Conservation (phyloP, 108 stramenopile species). For the Pseudonitzschia delicatissima region DNA sequence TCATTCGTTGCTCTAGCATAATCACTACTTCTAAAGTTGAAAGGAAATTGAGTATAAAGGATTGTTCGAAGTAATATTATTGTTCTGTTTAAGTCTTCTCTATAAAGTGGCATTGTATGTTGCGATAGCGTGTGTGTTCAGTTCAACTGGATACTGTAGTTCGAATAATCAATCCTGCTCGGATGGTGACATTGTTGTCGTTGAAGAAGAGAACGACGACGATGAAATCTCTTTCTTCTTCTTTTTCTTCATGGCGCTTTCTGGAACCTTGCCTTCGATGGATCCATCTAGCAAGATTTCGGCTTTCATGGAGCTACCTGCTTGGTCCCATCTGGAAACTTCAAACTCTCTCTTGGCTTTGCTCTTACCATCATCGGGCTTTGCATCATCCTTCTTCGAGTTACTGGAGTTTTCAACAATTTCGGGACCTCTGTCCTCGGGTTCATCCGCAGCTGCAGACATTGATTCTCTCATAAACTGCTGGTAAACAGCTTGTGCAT, state of each 20-base stretch:
- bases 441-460: conserved; percentile 25
- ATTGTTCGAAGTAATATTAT: too few relatives aligned
- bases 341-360: conserved; percentile 51
- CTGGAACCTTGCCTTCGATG: conserved; percentile 64
- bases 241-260: conserved; percentile 43
- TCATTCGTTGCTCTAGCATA: too few relatives aligned
- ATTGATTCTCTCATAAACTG: conserved; percentile 72
- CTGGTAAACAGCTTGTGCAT: conserved; percentile 67
- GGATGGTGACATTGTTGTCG: conserved; percentile 5
- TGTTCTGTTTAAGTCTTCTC: too few relatives aligned
- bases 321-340: conserved; percentile 58
- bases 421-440: conserved; percentile 19
- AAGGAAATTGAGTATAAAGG: too few relatives aligned
- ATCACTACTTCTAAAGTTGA: too few relatives aligned
- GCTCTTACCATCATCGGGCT: not conserved
- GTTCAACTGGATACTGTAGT: too few relatives aligned
- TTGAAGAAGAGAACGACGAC: not conserved
- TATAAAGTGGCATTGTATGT: too few relatives aligned
- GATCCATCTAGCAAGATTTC: conserved; percentile 83
- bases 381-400: conserved; percentile 4
- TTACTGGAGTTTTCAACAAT: conserved; percentile 2
- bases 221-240: conserved; percentile 15
- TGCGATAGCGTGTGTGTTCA: too few relatives aligned
- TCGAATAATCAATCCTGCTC: not conserved
- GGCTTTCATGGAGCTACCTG: conserved; percentile 30